phyloP scores from a whole-genome alignment of 202 grass and related monocot genomes.

The Carex arenaria region DNA sequence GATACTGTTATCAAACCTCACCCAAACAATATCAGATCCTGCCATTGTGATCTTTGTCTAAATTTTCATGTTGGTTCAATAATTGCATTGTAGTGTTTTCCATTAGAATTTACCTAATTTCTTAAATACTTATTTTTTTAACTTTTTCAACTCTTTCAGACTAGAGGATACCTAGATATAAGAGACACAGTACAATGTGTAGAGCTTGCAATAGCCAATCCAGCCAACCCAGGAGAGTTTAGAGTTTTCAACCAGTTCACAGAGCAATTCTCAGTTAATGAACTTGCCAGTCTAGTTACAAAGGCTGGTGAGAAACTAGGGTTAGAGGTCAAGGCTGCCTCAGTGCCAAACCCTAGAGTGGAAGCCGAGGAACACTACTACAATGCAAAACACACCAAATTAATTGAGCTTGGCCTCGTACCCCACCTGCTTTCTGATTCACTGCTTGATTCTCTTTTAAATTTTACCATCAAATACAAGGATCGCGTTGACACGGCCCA shows the following conservation, averaged over 20 bases:
- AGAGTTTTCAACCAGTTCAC: constrained; percentile 96
- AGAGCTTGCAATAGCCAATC: constrained; percentile 87
- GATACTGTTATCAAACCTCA: background rate
- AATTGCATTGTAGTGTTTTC: background rate
- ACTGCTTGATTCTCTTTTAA: constrained; percentile 71
- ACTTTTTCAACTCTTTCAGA: constrained; percentile 29
- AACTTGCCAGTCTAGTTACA: constrained; percentile 68
- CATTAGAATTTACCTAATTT: background rate
- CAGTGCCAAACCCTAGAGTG: constrained; percentile 74
- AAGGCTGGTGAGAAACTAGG: constrained; percentile 64
- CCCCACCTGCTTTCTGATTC: constrained; percentile 85
- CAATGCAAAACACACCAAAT: constrained; percentile 82
- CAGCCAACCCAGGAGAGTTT: constrained; percentile 74
- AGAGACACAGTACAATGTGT: constrained; percentile 88
- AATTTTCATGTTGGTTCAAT: background rate
- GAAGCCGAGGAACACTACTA: constrained; percentile 94
- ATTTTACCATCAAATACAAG: constrained; percentile 72
- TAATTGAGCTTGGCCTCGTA: constrained; percentile 59
- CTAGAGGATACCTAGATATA: constrained; percentile 90
- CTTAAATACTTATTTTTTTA: background rate
- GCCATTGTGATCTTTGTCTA: background rate
- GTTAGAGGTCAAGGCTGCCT: constrained; percentile 58
- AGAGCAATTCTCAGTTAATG: constrained; percentile 80
- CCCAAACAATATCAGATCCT: background rate
- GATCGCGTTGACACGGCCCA: constrained; percentile 55